A percentile compares a stretch with the other conserved stretches of the same genome.
These are phyloP conservation scores for Aureobasidium sp. DNA, from an alignment of 2,329 filamentous ascomycete species.

Conservation along the genomic window DNA sequence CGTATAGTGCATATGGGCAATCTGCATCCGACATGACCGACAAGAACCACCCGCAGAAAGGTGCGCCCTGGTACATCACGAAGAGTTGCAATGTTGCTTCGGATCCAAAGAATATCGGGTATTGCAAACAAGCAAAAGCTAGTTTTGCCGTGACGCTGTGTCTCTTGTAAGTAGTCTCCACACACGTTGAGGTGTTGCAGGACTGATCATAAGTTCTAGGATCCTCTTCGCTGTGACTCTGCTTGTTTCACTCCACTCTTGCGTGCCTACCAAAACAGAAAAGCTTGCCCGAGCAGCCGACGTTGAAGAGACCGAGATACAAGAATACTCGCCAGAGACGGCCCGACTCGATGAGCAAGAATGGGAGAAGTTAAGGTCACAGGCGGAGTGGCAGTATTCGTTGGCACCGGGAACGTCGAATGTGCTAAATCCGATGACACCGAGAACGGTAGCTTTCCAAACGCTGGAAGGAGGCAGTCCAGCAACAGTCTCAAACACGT, in stretches of 20 bases:
- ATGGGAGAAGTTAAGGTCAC: conserved; percentile 48
- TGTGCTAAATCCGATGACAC: conserved; percentile 43
- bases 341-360: conserved; percentile 36
- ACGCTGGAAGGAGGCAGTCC: conserved; percentile 36
- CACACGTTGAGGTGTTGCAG: neutral
- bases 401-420: conserved; percentile 40
- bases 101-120: conserved; percentile 33
- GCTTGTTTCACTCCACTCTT: conserved; percentile 48
- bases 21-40: conserved; percentile 66
- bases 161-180: conserved; percentile 52
- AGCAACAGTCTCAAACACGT: conserved; percentile 7
- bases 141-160: conserved; percentile 55
- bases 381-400: conserved; percentile 26
- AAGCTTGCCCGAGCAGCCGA: conserved; percentile 20
- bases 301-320: conserved; percentile 19
- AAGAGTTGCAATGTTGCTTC: conserved; percentile 56
- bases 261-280: conserved; percentile 34
- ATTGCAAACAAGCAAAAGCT: conserved; percentile 60
- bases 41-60: conserved; percentile 48
- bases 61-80: conserved; percentile 66
- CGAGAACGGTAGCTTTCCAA: conserved; percentile 59
- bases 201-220: conserved; percentile 29
- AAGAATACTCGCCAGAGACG: conserved; percentile 17
- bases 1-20: conserved; percentile 59
- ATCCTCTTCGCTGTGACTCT: conserved; percentile 52